Base-by-base conservation (phyloP, 2,329 filamentous ascomycete genomes). In the Arthrobotrys sinensis region DNA sequence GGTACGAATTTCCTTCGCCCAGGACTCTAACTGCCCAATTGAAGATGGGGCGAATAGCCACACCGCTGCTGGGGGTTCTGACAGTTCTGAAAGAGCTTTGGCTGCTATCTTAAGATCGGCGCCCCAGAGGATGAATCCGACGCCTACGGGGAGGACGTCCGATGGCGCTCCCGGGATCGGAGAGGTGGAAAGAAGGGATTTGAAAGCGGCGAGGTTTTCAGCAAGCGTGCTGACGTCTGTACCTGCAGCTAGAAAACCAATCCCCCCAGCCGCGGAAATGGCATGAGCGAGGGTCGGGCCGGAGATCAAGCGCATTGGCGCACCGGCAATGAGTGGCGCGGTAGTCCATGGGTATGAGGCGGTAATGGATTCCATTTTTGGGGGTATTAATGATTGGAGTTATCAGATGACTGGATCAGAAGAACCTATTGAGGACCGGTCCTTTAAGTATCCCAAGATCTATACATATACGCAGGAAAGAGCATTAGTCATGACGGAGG, bases 271-370 rank as follows among this genome's bases (percentile, higher is more conserved):
- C 80, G 84, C 84, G 1, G 88, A 90, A 12, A 92, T 87, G 50
- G 89, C 87, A 36, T 90, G 85, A 1, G 90, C 89, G 2, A 93
- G 86, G 0, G 84, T 80, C 82, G 86, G 78, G 83, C 87, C 82
- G 83, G 86, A 80, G 87, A 93, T 89, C 40, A 90, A 86, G 53
- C 90, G 88, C 91, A 94, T 93, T 0, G 92, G 92, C 0, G 90
- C 91, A 43, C 86, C 86, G 53, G 87, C 85, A 34, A 93, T 86
- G 19, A 92, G 83, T 4, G 90, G 90, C 1, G 84, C 81, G 40
- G 85, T 83, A 3, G 86, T 87, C 90, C 90, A 92, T 80, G 89
- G 89, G 81, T 77, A 77, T 7, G 32, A 12, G 4, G 38, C 34
- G 12, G 66, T 63, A 5, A 71, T 45, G 12, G 28, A 46, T 19